These are phyloP conservation scores for Diospyros lotus DNA, from an alignment of 148 eudicot genomes.

Conservation along the genomic window DNA sequence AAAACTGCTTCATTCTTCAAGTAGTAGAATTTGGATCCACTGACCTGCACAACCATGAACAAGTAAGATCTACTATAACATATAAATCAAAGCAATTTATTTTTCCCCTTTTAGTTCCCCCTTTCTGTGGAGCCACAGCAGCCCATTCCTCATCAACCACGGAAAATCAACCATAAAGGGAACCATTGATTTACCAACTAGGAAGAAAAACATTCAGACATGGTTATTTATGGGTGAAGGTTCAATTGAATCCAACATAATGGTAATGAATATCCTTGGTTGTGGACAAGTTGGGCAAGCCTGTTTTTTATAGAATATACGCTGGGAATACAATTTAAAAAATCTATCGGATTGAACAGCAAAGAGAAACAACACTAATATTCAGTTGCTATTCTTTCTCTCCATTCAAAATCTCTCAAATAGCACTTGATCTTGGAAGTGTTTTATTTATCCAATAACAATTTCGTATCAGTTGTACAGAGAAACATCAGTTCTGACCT, in stretches of 20 bases:
- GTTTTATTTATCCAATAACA: neutral
- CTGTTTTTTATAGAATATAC: neutral
- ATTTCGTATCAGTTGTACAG: neutral
- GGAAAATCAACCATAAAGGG: neutral
- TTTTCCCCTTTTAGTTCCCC: neutral
- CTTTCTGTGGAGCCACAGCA: neutral
- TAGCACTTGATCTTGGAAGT: neutral
- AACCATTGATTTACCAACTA: neutral
- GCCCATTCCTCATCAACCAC: neutral
- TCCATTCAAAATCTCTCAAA: neutral
- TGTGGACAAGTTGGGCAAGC: neutral
- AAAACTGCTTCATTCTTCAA: slow-evolving; percentile 90
- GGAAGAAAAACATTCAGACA: neutral
- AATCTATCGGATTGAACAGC: neutral
- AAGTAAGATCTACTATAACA: neutral
- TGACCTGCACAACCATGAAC: slow-evolving; percentile 42
- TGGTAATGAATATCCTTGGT: neutral
- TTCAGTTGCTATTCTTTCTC: neutral
- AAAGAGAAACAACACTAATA: neutral
- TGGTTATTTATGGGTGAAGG: too few species aligned
- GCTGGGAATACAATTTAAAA: neutral
- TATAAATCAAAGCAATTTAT: neutral
- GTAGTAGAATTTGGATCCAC: slow-evolving; percentile 94
- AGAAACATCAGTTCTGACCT: neutral
- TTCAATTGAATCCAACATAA: too few species aligned